These are phyloP conservation scores for Neoboletus subvelutipes DNA, from an alignment of 768 basidiomycete genomes.

Conservation along the genomic window DNA sequence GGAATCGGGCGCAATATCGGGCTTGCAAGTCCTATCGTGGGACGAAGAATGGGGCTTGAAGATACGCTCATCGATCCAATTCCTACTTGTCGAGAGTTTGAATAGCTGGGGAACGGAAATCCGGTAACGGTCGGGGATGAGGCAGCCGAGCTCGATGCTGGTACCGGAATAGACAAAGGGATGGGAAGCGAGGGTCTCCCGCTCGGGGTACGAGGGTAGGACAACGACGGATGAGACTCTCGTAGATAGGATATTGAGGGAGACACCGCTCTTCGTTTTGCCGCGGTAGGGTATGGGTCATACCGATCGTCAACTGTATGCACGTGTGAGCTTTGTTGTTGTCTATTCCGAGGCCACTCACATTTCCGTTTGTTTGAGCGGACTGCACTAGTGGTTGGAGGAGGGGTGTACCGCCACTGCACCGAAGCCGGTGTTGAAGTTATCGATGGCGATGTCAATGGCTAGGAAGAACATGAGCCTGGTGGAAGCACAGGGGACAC, in stretches of 20 bases:
- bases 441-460: conserved; percentile 61
- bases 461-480: conserved; percentile 35
- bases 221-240: conserved; percentile 53
- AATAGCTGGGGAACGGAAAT: conserved; percentile 44
- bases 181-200: conserved; percentile 65
- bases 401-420: conserved; percentile 82
- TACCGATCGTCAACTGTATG: conserved; percentile 75
- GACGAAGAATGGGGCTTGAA: conserved; percentile 73
- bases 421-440: conserved; percentile 51
- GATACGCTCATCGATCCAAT: conserved; percentile 52
- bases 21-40: conserved; percentile 70
- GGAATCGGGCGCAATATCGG: conserved; percentile 72
- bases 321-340: conserved; percentile 9
- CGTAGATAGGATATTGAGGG: conserved; percentile 71
- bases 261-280: conserved; percentile 81
- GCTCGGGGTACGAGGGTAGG: conserved; percentile 47
- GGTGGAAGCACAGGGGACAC: conserved; percentile 13
- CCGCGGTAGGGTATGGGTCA: conserved; percentile 76
- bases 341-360: conserved; percentile 29
- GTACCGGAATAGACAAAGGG: conserved; percentile 60
- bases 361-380: conserved; percentile 83
- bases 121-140: conserved; percentile 71
- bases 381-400: conserved; percentile 73
- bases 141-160: conserved; percentile 57
- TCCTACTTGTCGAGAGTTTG: conserved; percentile 35